phyloP scores from a whole-genome alignment of 768 basidiomycete genomes.

The Hemileccinum rubropunctum region DNA sequence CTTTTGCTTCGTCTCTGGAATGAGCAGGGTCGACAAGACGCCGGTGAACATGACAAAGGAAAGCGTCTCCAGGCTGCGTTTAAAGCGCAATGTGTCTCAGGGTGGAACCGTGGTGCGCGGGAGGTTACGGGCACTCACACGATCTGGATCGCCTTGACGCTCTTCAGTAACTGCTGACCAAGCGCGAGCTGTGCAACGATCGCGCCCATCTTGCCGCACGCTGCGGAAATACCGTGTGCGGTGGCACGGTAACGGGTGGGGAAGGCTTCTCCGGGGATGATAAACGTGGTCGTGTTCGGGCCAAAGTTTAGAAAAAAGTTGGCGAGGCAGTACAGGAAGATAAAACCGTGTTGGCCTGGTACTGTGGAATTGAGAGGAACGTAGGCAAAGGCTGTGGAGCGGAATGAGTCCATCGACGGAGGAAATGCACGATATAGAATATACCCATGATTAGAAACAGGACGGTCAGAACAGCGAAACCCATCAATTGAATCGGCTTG shows the following conservation, averaged over 20 bases:
- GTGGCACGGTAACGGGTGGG: constrained; percentile 72
- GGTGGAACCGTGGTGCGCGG: neutral
- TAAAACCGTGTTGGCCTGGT: constrained; percentile 52
- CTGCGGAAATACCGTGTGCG: constrained; percentile 77
- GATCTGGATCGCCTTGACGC: constrained; percentile 55
- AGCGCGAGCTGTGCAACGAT: constrained; percentile 80
- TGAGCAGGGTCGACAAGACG: constrained; percentile 71
- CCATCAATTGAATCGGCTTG: constrained; percentile 73
- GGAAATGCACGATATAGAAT: constrained; percentile 14
- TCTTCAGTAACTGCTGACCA: constrained; percentile 54
- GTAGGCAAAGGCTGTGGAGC: constrained; percentile 55
- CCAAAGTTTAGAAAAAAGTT: constrained; percentile 19
- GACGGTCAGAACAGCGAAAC: constrained; percentile 62
- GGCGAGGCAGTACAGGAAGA: constrained; percentile 28
- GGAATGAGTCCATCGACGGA: constrained; percentile 1
- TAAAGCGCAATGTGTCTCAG: neutral
- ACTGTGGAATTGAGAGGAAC: constrained; percentile 49
- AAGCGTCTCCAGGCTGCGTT: constrained; percentile 63
- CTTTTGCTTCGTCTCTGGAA: constrained; percentile 75
- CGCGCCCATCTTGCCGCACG: constrained; percentile 69
- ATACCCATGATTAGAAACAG: constrained; percentile 69
- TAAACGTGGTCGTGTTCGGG: constrained; percentile 61
- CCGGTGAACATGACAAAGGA: constrained; percentile 86
- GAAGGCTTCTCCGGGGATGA: constrained; percentile 76
- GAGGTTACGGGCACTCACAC: constrained; percentile 46